Base-by-base conservation (phyloP, 139 green algal genomes). In the Tetraselmis striata region DNA sequence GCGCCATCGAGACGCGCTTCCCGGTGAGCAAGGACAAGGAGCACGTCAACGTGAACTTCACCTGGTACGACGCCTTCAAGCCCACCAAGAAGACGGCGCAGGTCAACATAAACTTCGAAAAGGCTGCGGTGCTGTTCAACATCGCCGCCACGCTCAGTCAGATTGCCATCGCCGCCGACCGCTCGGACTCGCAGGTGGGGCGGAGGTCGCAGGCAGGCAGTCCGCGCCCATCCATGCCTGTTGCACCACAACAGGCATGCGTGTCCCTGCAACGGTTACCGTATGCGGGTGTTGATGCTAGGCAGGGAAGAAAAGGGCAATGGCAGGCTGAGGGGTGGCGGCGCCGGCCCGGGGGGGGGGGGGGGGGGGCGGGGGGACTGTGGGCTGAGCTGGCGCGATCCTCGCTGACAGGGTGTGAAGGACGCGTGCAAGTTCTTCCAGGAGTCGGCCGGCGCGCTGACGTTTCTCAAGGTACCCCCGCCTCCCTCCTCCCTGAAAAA, bases 71-170 rank as follows among this genome's bases (percentile, higher is more conserved):
- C 80, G 94, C 95, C 26, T 97, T 98, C 85, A 86, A 90, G 26
- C 81, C 87, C 28, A 88, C 80, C 59, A 94, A 93, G 75, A 85
- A 85, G 28, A 78, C 82, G 24, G 86, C 67, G 25, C 90, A 96
- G 86, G 59, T 77, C 58, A 98, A 94, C 86, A 93, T 99, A 2
- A 92, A 97, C 86, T 96, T 96, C 77, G 96, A 99, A 83, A 97
- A 97, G 86, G 94, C 96, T 0, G 86, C 90, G 2, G 86, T 98
- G n/a, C 77, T 96, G 31, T 99, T 98, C 89, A 98, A 98, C 88
- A 77, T 98, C 29, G 96, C 78, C 0, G 91, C 94, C 0, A 84
- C 94, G 58, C 31, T 94, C 22, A 92, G 84, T n/a, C 95, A 98
- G 89, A 76, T 90, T 76, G 96, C 81, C 27, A 77, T 97, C 32